Evolutionary conservation across 2,329 filamentous ascomycete genomes (phyloP), one percentile per base, ranked within the genome.

Genomic region (Botrytis elliptica): DNA sequence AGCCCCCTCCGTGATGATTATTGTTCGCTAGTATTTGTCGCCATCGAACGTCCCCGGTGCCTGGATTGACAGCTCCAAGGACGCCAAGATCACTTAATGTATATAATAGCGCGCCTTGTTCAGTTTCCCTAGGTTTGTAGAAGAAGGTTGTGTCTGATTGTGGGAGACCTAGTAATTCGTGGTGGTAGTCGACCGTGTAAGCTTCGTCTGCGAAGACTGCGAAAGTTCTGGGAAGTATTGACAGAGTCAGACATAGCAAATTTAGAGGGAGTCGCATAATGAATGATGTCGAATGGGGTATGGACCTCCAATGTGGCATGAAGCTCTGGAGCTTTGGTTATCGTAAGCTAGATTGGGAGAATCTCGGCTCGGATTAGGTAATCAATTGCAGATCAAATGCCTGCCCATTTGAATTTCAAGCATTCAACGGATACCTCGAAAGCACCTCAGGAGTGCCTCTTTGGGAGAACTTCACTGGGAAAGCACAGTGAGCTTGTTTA

Each of bases 181-280:
- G 91, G 84, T 98, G 95, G 85, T 94, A 98, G 84, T 99, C 96
- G 82, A 97, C 89, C 79, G 93, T 88, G 85, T 91, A 95, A 78
- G 97, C 94, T 83, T 99, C 95, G 81, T 99, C 96, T 78, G 89
- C 87, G 85, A 94, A 97, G 75, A 98, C 90, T 77, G 94, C 93
- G 60, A 76, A 65, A 14, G 77, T 70, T 22, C 65, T 33, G n/a
- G 80, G 79, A 36, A 81, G 75, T 42, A 81, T 75, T 16, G 78
- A 79, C 46, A 81, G 74, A n/a, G 78, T 75, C 59, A 81, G 70
- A 22, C 74, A 77, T 29, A 81, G 75, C 40, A 81, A 75, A 67
- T 76, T 78, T 57, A 79, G 71, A 71, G 78, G 77, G 40, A 80
- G 76, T 67, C 79, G 78, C 80, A 81, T 81, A 36, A 67, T 72